phyloP scores from a whole-genome alignment of 2,329 filamentous ascomycete genomes.

The Onygenales sp. region DNA sequence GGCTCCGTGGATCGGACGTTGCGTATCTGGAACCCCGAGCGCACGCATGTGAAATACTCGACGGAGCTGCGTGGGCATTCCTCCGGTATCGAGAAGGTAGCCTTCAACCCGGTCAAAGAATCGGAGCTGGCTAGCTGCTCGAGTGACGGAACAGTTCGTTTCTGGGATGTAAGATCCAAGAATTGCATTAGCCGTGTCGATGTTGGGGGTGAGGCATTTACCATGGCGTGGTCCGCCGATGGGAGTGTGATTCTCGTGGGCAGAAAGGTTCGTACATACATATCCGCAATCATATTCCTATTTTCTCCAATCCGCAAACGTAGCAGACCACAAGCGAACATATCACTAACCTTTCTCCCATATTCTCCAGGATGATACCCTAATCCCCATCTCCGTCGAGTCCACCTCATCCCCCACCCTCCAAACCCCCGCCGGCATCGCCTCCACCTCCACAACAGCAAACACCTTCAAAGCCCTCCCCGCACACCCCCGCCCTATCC shows the following conservation, averaged over 20 bases:
- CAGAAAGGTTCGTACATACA: conserved; percentile 31
- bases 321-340: background rate
- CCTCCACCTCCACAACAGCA: conserved; percentile 11
- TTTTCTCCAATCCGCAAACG: background rate
- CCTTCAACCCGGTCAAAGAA: conserved; percentile 41
- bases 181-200: conserved; percentile 38
- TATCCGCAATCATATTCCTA: background rate
- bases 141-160: conserved; percentile 39
- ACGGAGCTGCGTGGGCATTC: conserved; percentile 41
- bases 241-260: conserved; percentile 38
- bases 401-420: conserved; percentile 28
- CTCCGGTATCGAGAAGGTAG: conserved; percentile 38
- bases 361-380: conserved; percentile 34
- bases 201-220: conserved; percentile 42
- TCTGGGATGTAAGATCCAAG: conserved; percentile 43
- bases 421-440: conserved; percentile 12
- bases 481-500: conserved; percentile 35
- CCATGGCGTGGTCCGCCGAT: conserved; percentile 39
- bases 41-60: conserved; percentile 36
- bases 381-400: conserved; percentile 36
- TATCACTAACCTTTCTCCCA: background rate
- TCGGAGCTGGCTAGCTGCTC: conserved; percentile 42
- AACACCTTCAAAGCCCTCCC: conserved; percentile 30
- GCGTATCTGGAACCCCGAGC: conserved; percentile 75
- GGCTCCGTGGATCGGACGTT: conserved; percentile 80